Conservation (phyloP, 1,284 basidiomycete genomes). For the Trametes versicolor region DNA sequence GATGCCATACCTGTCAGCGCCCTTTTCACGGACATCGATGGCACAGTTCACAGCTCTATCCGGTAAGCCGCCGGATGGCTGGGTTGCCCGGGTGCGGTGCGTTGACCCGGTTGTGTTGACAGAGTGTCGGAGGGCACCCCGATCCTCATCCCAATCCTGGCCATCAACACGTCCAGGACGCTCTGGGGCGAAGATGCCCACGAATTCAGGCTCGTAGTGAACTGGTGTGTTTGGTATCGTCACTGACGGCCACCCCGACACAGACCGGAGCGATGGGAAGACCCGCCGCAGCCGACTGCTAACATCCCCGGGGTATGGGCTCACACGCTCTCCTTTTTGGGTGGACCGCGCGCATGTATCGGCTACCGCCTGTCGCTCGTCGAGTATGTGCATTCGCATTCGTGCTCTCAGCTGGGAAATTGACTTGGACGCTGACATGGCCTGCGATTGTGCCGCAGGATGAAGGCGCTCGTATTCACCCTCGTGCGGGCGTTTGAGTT, state of each 20-base stretch:
- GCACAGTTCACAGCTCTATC: constrained; percentile 40
- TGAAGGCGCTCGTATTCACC: constrained; percentile 65
- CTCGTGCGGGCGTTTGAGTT: constrained; percentile 69
- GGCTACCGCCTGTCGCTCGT: constrained; percentile 36
- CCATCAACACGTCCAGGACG: constrained; percentile 54
- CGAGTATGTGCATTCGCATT: constrained; percentile 52
- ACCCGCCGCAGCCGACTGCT: constrained; percentile 51
- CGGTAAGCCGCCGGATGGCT: constrained; percentile 37
- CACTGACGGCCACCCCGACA: not conserved
- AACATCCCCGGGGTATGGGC: not conserved
- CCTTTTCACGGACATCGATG: constrained; percentile 44
- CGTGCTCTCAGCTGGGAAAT: not conserved
- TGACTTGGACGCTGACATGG: not conserved
- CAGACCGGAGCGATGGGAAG: constrained; percentile 69
- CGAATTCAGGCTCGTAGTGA: constrained; percentile 54
- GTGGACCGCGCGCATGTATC: not conserved
- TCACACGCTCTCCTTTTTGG: not conserved
- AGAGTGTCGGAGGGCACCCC: constrained; percentile 54
- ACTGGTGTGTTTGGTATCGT: constrained; percentile 38
- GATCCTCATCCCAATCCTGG: constrained; percentile 57
- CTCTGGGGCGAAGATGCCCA: constrained; percentile 65
- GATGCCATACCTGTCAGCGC: constrained; percentile 50
- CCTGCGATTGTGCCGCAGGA: constrained; percentile 45
- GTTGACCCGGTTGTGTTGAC: not conserved
- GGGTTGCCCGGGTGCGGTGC: not conserved